A percentile compares a stretch with the other conserved stretches of the same genome.
phyloP scores from a whole-genome alignment of 2,329 filamentous ascomycete genomes.

The Penicillium sclerotigenum region DNA sequence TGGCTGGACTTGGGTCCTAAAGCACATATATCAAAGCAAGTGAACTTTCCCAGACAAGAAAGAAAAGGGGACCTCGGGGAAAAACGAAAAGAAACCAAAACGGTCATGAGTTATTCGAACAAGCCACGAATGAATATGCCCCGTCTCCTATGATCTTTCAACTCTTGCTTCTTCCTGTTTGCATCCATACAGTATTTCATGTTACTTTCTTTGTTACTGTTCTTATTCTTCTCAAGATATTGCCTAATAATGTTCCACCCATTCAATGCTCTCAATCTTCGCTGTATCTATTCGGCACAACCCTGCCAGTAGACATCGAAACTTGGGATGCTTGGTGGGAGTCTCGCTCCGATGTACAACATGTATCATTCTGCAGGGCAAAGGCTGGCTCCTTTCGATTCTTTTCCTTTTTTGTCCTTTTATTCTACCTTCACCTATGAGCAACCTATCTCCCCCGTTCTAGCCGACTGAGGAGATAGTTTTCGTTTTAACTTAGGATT shows the following conservation, averaged over 20 bases:
- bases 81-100: conserved; percentile 14
- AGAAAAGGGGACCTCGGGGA: conserved; percentile 3
- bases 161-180: conserved; percentile 11
- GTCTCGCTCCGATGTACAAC: conserved; percentile 2
- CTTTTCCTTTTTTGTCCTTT: not conserved
- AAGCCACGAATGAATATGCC: conserved; percentile 31
- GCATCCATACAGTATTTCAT: conserved; percentile 14
- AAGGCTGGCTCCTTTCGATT: conserved; percentile 11
- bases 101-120: conserved; percentile 25
- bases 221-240: conserved; percentile 15
- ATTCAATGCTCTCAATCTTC: not conserved
- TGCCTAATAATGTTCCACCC: conserved; percentile 19
- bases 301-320: not conserved
- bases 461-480: not conserved
- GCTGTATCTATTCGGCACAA: not conserved
- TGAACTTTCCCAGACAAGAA: not conserved
- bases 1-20: conserved; percentile 12
- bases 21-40: conserved; percentile 7
- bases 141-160: conserved; percentile 16
- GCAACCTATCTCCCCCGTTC: not conserved
- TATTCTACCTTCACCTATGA: not conserved
- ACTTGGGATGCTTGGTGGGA: not conserved
- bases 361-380: conserved; percentile 5
- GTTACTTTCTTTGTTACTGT: conserved; percentile 19
- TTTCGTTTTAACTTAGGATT: not conserved